phyloP scores from a whole-genome alignment of 23 red algal genomes.

The Chondrus crispus region DNA sequence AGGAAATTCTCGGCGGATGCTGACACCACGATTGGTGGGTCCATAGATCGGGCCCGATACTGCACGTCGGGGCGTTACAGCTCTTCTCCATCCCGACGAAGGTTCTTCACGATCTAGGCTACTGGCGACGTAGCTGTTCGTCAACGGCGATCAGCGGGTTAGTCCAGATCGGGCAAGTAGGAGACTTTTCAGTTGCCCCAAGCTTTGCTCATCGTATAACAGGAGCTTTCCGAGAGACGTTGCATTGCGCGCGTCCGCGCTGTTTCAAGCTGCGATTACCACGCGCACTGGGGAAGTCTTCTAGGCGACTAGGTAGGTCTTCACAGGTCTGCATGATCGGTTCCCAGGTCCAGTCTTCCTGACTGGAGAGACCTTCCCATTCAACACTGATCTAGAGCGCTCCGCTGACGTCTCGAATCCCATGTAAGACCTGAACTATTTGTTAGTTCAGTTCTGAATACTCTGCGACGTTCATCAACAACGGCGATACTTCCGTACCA shows the following conservation, averaged over 20 bases:
- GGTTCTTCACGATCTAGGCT: too few relatives aligned
- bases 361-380: not conserved
- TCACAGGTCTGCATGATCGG: not conserved
- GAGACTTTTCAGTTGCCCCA: too few relatives aligned
- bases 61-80: too few relatives aligned
- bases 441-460: not conserved
- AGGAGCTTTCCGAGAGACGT: too few relatives aligned
- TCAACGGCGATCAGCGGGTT: too few relatives aligned
- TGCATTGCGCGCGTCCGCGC: not conserved
- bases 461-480: not conserved
- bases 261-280: not conserved
- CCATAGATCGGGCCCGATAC: too few relatives aligned
- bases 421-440: not conserved
- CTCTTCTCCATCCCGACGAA: too few relatives aligned
- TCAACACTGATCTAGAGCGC: not conserved
- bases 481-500: not conserved
- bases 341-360: not conserved
- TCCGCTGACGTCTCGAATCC: not conserved
- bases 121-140: too few relatives aligned
- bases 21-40: too few relatives aligned
- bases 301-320: not conserved
- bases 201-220: too few relatives aligned
- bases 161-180: too few relatives aligned
- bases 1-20: too few relatives aligned
- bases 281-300: not conserved